Conservation (phyloP, 371 early-diverging fungal genomes). For the Mucor sp. region DNA sequence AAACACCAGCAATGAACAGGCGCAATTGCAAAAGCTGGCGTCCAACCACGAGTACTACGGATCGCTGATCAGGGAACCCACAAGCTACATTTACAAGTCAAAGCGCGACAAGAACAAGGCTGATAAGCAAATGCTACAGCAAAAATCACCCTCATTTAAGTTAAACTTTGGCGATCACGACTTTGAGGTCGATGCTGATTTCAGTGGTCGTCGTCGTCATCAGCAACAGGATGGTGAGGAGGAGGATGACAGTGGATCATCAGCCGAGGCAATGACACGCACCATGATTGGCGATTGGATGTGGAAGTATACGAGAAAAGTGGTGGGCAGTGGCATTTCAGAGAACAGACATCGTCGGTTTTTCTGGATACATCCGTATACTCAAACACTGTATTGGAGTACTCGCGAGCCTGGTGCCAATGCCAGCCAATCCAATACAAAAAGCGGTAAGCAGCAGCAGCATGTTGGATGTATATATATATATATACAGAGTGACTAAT, state of each 20-base stretch:
- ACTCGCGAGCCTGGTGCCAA: constrained; percentile 58
- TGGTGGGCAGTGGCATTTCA: constrained; percentile 46
- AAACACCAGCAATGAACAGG: neutral
- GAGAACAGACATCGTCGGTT: constrained; percentile 67
- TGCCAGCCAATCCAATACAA: constrained; percentile 35
- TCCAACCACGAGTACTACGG: constrained; percentile 1
- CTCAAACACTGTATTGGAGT: constrained; percentile 74
- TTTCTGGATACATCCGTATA: constrained; percentile 80
- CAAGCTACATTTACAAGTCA: constrained; percentile 9
- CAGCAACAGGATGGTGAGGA: neutral
- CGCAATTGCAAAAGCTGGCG: neutral
- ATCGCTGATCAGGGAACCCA: constrained; percentile 7
- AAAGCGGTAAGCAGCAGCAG: constrained; percentile 37
- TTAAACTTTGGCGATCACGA: neutral
- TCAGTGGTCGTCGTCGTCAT: too few species aligned
- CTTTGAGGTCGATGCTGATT: neutral
- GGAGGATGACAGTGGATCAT: neutral
- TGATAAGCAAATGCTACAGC: neutral
- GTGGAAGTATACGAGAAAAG: constrained; percentile 69
- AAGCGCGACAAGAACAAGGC: neutral
- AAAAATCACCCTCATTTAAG: neutral
- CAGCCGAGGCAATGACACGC: constrained; percentile 57
- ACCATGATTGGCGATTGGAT: constrained; percentile 76
- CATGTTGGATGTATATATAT: too few species aligned
- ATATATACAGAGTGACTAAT: neutral